A percentile compares a stretch with the other conserved stretches of the same genome.
phyloP scores from a whole-genome alignment of 345 rosid species.

The Syzygium jambos region DNA sequence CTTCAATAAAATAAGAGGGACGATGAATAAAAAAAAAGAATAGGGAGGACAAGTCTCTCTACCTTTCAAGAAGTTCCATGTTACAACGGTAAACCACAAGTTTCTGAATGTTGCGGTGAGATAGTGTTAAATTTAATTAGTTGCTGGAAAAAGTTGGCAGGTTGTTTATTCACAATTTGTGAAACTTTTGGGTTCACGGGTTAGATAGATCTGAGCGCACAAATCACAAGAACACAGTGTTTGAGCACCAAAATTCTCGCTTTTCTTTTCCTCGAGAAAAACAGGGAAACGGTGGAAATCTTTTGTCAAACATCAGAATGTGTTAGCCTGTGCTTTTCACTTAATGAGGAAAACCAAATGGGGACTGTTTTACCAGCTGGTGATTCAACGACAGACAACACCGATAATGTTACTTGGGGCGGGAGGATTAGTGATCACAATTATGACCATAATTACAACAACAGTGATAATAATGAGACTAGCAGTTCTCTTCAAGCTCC shows the following conservation, averaged over 20 bases:
- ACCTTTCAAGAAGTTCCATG: not conserved
- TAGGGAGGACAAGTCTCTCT: not conserved
- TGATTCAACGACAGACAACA: not conserved
- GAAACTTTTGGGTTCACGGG: constrained; percentile 23
- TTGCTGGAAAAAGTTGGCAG: not conserved
- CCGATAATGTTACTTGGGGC: not conserved
- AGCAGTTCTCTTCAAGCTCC: not conserved
- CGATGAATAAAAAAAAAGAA: not conserved
- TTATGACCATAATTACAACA: not conserved
- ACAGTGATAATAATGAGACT: not conserved
- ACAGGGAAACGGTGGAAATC: not conserved
- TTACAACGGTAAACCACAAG: not conserved
- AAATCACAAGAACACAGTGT: constrained; percentile 22
- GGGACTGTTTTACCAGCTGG: not conserved
- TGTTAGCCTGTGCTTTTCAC: not conserved
- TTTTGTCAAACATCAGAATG: not conserved
- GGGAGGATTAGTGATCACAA: not conserved
- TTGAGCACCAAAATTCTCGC: not conserved
- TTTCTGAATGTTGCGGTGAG: not conserved
- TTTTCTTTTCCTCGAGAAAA: not conserved
- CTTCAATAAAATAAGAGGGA: not conserved
- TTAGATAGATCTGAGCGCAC: constrained; percentile 13
- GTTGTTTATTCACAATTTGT: not conserved
- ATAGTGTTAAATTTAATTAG: not conserved
- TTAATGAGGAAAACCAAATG: not conserved